Conservation (phyloP, 148 eudicot genomes). For the Diospyros kaki region DNA sequence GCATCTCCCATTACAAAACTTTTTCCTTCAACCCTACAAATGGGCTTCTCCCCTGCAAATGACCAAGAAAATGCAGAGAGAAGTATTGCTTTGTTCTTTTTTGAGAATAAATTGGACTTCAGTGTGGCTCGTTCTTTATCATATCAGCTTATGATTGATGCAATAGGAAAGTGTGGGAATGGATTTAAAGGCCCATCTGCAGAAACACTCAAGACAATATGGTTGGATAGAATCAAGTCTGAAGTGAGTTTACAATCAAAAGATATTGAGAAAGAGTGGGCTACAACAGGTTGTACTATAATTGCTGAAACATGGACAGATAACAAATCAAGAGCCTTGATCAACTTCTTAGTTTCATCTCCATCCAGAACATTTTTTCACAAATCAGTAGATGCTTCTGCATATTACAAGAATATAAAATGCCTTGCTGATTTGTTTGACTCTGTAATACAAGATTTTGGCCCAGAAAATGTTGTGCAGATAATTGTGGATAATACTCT, state of each 20-base stretch:
- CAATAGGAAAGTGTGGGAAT: conserved; percentile 58
- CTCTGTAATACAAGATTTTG: conserved; percentile 78
- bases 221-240: conserved; percentile 72
- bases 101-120: conserved; percentile 82
- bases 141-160: conserved; percentile 82
- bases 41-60: conserved; percentile 24
- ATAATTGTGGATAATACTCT: conserved; percentile 71
- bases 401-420: conserved; percentile 65
- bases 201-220: conserved; percentile 59
- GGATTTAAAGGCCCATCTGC: conserved; percentile 78
- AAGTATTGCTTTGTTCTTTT: conserved; percentile 80
- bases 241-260: conserved; percentile 58
- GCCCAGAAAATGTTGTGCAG: conserved; percentile 84
- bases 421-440: conserved; percentile 72
- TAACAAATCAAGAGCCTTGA: conserved; percentile 76
- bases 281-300: conserved; percentile 84
- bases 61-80: conserved; percentile 76
- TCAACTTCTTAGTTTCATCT: conserved; percentile 85
- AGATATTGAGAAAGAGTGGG: conserved; percentile 88
- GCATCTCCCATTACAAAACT: conserved; percentile 35
- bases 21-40: conserved; percentile 40
- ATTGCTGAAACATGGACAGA: conserved; percentile 95
- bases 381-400: conserved; percentile 86
- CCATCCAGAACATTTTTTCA: conserved; percentile 91
- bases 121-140: conserved; percentile 79